A percentile compares a stretch with the other conserved stretches of the same genome.
Conservation (phyloP, 1,139 yeast genomes). For the Entelexis paramagnoliae region DNA sequence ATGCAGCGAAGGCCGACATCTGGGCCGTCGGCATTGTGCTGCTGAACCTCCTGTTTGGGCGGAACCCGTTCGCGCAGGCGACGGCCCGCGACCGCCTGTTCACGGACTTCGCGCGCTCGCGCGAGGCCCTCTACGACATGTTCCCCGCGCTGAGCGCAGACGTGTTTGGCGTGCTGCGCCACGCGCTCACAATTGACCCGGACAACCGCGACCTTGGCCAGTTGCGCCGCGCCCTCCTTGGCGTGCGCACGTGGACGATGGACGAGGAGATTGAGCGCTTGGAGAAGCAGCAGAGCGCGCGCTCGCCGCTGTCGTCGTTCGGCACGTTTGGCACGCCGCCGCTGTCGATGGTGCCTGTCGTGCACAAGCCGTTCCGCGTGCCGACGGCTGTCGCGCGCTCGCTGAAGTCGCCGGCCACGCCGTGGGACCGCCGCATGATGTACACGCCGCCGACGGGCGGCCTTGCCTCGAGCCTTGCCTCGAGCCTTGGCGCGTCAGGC, state of each 20-base stretch:
- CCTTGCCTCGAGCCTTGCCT: too few species aligned
- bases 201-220: slow-evolving; percentile 58
- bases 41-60: slow-evolving; percentile 75
- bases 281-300: slow-evolving; percentile 5
- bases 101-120: slow-evolving; percentile 72
- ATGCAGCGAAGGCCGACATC: slow-evolving; percentile 77
- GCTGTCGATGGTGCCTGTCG: slow-evolving; percentile 17
- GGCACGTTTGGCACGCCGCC: slow-evolving; percentile 13
- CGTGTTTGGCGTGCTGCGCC: slow-evolving; percentile 69
- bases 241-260: slow-evolving; percentile 62
- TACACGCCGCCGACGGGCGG: slow-evolving; percentile 30
- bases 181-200: slow-evolving; percentile 77
- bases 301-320: slow-evolving; percentile 8
- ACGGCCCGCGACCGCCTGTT: slow-evolving; percentile 77
- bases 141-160: slow-evolving; percentile 85
- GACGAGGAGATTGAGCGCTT: slow-evolving; percentile 58
- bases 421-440: slow-evolving; percentile 32
- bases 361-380: slow-evolving; percentile 31
- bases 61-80: slow-evolving; percentile 80
- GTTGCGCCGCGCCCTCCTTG: slow-evolving; percentile 50
- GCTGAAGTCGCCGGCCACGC: slow-evolving; percentile 20
- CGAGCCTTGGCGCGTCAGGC: too few species aligned
- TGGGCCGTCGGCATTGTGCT: slow-evolving; percentile 91
- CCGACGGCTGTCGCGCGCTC: slow-evolving; percentile 23
- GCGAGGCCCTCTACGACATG: slow-evolving; percentile 86